phyloP scores from a whole-genome alignment of 352 stramenopile genomes.

The Globisporangium megalacanthum region DNA sequence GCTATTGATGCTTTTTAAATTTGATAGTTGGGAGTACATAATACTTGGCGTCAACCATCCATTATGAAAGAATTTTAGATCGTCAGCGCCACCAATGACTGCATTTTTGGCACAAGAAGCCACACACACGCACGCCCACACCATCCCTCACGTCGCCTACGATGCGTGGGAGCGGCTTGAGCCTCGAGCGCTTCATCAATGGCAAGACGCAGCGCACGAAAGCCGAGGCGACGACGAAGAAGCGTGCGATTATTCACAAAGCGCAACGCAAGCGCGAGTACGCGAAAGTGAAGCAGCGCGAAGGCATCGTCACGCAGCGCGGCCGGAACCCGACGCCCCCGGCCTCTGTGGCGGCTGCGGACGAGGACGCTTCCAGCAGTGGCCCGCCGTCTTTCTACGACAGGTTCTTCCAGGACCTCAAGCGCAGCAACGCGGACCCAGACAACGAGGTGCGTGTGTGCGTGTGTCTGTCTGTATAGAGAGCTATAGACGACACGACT shows the following conservation, averaged over 20 bases:
- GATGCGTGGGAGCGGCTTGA: constrained; percentile 76
- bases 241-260: constrained; percentile 78
- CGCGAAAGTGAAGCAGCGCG: constrained; percentile 76
- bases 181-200: constrained; percentile 84
- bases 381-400: constrained; percentile 71
- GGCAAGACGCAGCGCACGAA: constrained; percentile 78
- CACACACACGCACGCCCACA: background rate
- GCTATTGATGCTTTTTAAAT: background rate
- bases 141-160: background rate
- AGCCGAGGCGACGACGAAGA: constrained; percentile 78
- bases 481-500: background rate
- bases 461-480: background rate
- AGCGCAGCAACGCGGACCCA: constrained; percentile 29
- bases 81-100: background rate
- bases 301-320: constrained; percentile 18
- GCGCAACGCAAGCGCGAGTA: constrained; percentile 72
- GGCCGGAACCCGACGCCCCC: constrained; percentile 8
- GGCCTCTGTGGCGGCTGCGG: constrained; percentile 2
- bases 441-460: constrained; percentile 12
- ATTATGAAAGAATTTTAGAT: background rate
- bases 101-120: background rate
- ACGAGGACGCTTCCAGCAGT: constrained; percentile 4
- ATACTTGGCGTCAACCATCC: background rate
- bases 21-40: background rate
- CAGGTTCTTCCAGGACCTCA: constrained; percentile 61